A percentile compares a stretch with the other conserved stretches of the same genome.
Conservation (phyloP, 2,329 filamentous ascomycete genomes). For the Aspergillus caelatus region DNA sequence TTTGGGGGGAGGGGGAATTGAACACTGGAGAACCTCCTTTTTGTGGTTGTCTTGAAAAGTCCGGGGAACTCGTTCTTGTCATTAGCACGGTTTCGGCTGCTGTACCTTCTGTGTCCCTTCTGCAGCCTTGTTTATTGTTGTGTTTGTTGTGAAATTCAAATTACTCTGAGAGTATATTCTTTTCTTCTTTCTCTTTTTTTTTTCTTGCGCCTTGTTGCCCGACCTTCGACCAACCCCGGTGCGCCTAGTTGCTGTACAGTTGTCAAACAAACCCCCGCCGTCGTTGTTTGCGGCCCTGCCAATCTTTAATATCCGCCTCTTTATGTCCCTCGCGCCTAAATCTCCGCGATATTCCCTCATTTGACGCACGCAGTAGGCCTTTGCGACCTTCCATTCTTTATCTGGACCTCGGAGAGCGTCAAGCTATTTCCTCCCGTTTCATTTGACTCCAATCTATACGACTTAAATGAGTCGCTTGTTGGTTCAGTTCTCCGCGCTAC, state of each 20-base stretch:
- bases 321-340: conserved; percentile 10
- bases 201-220: conserved; percentile 27
- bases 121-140: conserved; percentile 6
- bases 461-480: conserved; percentile 25
- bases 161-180: conserved; percentile 9
- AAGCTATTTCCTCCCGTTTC: conserved; percentile 9
- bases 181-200: conserved; percentile 19
- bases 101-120: conserved; percentile 18
- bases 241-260: conserved; percentile 3
- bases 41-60: conserved; percentile 26
- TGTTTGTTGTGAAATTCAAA: conserved; percentile 6
- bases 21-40: conserved; percentile 33
- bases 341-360: conserved; percentile 12
- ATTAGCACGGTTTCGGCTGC: conserved; percentile 17
- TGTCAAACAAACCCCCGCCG: conserved; percentile 12
- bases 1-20: conserved; percentile 22
- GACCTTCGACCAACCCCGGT: conserved; percentile 19
- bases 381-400: conserved; percentile 7
- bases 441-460: conserved; percentile 18
- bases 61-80: conserved; percentile 29
- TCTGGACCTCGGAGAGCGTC: conserved; percentile 12
- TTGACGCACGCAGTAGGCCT: not conserved
- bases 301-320: conserved; percentile 16
- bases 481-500: conserved; percentile 13
- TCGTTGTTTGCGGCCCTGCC: conserved; percentile 22